A percentile compares a stretch with the other conserved stretches of the same genome.
phyloP scores from a whole-genome alignment of 2,329 filamentous ascomycete genomes.

The Trichoderma sp. region DNA sequence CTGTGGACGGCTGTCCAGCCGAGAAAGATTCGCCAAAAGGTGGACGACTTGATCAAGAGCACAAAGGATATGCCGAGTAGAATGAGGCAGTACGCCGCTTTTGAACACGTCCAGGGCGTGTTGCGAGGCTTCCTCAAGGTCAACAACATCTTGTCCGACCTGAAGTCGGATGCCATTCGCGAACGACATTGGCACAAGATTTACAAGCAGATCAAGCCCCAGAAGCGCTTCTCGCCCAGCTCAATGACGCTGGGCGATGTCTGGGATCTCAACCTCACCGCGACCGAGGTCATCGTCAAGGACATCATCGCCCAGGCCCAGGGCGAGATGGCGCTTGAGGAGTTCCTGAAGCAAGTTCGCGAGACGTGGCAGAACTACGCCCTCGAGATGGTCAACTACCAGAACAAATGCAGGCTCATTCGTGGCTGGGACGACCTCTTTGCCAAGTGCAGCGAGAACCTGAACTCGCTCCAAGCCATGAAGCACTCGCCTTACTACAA shows the following conservation, averaged over 20 bases:
- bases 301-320: constrained; percentile 95
- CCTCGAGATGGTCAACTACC: constrained; percentile 93
- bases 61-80: constrained; percentile 99
- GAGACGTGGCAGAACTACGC: constrained; percentile 97
- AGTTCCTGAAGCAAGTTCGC: constrained; percentile 93
- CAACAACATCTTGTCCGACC: constrained; percentile 81
- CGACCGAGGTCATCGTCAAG: constrained; percentile 83
- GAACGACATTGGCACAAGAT: constrained; percentile 98
- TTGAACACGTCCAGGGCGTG: constrained; percentile 94
- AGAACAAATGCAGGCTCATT: constrained; percentile 96
- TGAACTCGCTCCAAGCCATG: constrained; percentile 98
- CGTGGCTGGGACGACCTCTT: constrained; percentile 98
- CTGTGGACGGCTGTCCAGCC: constrained; percentile 96
- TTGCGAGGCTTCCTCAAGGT: constrained; percentile 88
- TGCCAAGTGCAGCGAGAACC: constrained; percentile 95
- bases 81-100: constrained; percentile 99
- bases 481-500: constrained; percentile 99
- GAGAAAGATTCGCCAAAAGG: constrained; percentile 83
- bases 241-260: constrained; percentile 98
- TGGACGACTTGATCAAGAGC: constrained; percentile 94
- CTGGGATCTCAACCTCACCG: constrained; percentile 91
- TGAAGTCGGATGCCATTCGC: constrained; percentile 95
- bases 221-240: constrained; percentile 89
- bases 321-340: constrained; percentile 96
- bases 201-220: constrained; percentile 91